phyloP scores from a whole-genome alignment of 1,139 yeast species.

The Pichia sp. region DNA sequence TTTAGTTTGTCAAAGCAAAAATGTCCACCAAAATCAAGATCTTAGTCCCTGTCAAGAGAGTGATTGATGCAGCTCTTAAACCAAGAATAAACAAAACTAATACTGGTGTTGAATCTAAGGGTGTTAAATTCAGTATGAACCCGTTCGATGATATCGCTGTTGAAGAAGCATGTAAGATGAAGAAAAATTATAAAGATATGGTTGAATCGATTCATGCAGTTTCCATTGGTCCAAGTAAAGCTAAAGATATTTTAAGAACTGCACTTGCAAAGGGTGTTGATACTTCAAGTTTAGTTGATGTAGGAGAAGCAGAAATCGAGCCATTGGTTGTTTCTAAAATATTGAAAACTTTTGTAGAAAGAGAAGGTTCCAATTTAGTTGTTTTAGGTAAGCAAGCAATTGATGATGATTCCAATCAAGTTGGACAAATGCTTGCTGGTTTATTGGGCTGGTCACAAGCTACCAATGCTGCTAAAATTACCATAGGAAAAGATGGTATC shows the following conservation, averaged over 20 bases:
- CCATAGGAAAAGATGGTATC: constrained; percentile 43
- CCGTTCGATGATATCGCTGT: constrained; percentile 97
- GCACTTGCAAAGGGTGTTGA: constrained; percentile 96
- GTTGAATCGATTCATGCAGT: constrained; percentile 88
- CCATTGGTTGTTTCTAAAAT: constrained; percentile 91
- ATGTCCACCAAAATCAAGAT: constrained; percentile 43
- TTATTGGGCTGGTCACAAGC: constrained; percentile 96
- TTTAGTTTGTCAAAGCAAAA: not conserved
- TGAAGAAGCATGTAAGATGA: constrained; percentile 83
- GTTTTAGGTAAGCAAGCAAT: constrained; percentile 94
- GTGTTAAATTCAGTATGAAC: constrained; percentile 88
- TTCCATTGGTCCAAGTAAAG: constrained; percentile 80
- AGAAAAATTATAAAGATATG: constrained; percentile 58
- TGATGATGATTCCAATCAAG: constrained; percentile 90
- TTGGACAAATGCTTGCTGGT: constrained; percentile 98
- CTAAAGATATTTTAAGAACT: constrained; percentile 81
- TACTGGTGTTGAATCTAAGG: constrained; percentile 83
- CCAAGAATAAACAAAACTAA: constrained; percentile 87
- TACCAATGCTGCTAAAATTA: constrained; percentile 88
- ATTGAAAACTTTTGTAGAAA: constrained; percentile 64
- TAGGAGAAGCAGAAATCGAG: constrained; percentile 64
- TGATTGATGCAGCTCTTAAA: constrained; percentile 86
- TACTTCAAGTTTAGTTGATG: constrained; percentile 73
- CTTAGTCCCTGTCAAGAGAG: constrained; percentile 91
- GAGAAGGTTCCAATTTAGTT: constrained; percentile 67